Percentiles rank a stretch among this genome's conserved stretches.
Conservation (phyloP, 2,329 filamentous ascomycete genomes). For the Ascochyta koolunga region DNA sequence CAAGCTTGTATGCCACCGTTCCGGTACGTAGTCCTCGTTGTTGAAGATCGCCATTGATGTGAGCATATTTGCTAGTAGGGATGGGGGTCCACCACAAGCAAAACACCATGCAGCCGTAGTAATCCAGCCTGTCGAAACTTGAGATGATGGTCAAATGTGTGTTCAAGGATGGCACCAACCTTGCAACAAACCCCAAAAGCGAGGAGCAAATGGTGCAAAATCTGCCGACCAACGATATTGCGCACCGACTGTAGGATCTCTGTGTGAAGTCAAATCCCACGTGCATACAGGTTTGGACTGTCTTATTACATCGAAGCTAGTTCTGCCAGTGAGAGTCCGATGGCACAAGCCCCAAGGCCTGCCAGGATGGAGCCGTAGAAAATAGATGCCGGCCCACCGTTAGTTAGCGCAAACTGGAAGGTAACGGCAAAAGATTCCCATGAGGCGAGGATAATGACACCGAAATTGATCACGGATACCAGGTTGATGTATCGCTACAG, state of each 20-base stretch:
- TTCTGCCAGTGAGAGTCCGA: conserved; percentile 42
- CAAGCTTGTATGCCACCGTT: conserved; percentile 58
- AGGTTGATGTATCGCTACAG: too few relatives aligned
- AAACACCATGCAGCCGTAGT: conserved; percentile 47
- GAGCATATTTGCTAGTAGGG: conserved; percentile 34
- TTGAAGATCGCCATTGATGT: conserved; percentile 45
- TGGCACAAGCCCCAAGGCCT: conserved; percentile 32
- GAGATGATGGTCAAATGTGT: not conserved
- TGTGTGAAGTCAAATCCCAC: conserved; percentile 2
- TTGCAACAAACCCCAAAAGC: conserved; percentile 39
- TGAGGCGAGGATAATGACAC: too few relatives aligned
- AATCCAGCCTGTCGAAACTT: conserved; percentile 53
- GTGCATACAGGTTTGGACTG: too few relatives aligned
- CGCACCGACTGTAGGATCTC: conserved; percentile 41
- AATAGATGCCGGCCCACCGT: conserved; percentile 38
- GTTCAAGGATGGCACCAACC: conserved; percentile 11
- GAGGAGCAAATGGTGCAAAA: conserved; percentile 23
- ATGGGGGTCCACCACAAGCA: conserved; percentile 35
- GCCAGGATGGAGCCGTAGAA: conserved; percentile 39
- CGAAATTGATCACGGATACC: too few relatives aligned
- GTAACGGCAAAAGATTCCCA: too few relatives aligned
- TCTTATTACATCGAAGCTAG: conserved; percentile 38
- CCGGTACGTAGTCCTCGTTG: conserved; percentile 41
- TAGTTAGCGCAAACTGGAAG: conserved; percentile 31
- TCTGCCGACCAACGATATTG: conserved; percentile 42